Conservation (phyloP, 768 basidiomycete genomes). For the Termitomyces sp. region DNA sequence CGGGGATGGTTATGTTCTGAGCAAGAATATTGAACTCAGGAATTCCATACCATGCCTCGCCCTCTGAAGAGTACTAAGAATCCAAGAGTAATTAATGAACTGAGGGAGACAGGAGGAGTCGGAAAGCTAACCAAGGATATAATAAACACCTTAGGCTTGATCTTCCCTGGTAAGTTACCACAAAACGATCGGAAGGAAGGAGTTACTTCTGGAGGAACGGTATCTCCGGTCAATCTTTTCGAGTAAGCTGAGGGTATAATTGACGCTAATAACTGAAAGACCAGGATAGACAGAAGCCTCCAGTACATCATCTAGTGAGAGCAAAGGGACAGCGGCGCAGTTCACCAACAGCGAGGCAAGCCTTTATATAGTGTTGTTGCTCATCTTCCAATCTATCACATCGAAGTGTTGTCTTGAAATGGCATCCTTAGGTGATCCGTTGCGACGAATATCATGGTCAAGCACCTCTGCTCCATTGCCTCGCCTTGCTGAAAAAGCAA, state of each 20-base stretch:
- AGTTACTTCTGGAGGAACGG: not conserved
- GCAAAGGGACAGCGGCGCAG: not conserved
- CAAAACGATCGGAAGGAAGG: not conserved
- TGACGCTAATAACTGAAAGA: not conserved
- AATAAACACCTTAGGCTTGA: constrained; percentile 9
- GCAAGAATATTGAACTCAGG: constrained; percentile 7
- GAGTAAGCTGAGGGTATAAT: not conserved
- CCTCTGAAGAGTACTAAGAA: constrained; percentile 5
- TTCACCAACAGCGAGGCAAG: not conserved
- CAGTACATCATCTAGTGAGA: not conserved
- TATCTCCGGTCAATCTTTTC: not conserved
- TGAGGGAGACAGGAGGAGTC: not conserved
- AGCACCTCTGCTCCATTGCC: not conserved
- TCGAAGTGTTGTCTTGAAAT: not conserved
- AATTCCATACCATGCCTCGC: constrained; percentile 5
- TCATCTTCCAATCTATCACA: constrained; percentile 1
- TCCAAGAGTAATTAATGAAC: not conserved
- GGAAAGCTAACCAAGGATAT: constrained; percentile 6
- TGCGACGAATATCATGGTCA: not conserved
- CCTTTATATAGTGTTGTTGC: not conserved
- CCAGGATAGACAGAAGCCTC: not conserved
- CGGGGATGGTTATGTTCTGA: constrained; percentile 5
- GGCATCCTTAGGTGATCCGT: not conserved
- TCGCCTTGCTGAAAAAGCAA: not conserved
- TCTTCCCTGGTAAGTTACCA: not conserved